A percentile compares a stretch with the other conserved stretches of the same genome.
Evolutionary conservation across 192 early-diverging fungal species (phyloP).

Genomic region (Rhizophlyctis rosea): DNA sequence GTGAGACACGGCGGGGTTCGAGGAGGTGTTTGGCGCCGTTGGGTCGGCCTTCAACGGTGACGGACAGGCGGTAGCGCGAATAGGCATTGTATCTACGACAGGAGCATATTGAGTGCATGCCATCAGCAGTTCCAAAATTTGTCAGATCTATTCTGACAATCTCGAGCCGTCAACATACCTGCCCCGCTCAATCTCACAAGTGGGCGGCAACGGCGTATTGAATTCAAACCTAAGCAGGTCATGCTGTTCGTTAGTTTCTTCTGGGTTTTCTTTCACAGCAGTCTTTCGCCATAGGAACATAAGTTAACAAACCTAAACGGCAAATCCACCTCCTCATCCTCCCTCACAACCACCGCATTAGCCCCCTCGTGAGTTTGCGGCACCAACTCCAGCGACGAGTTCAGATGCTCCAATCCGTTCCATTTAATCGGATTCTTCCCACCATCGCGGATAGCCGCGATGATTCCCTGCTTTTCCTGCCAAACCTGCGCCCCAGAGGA

Average conservation of each 20-base stretch:
- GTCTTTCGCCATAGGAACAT: too few species aligned
- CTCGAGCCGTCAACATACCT: too few species aligned
- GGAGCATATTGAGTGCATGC: not conserved
- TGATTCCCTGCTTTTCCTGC: constrained; percentile 12
- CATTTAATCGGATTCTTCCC: constrained; percentile 14
- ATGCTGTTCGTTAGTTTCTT: constrained; percentile 33
- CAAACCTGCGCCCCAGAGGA: constrained; percentile 10
- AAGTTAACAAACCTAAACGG: too few species aligned
- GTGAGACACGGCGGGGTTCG: constrained; percentile 1
- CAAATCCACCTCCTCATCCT: constrained; percentile 16
- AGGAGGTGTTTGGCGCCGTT: constrained; percentile 11
- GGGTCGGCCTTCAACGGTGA: constrained; percentile 19
- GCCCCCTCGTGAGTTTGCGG: constrained; percentile 19
- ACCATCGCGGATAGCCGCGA: constrained; percentile 15
- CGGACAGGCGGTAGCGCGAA: constrained; percentile 20
- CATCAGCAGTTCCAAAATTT: not conserved
- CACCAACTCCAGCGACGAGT: constrained; percentile 17
- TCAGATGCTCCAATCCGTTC: constrained; percentile 26
- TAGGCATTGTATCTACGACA: constrained; percentile 19
- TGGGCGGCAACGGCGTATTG: constrained; percentile 12
- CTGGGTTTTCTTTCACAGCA: constrained; percentile 27
- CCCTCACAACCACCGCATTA: constrained; percentile 19
- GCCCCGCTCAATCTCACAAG: constrained; percentile 18
- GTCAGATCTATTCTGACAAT: not conserved
- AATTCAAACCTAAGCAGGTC: constrained; percentile 31